phyloP scores from a whole-genome alignment of 2,329 filamentous ascomycete species.

The Botrytis porri region DNA sequence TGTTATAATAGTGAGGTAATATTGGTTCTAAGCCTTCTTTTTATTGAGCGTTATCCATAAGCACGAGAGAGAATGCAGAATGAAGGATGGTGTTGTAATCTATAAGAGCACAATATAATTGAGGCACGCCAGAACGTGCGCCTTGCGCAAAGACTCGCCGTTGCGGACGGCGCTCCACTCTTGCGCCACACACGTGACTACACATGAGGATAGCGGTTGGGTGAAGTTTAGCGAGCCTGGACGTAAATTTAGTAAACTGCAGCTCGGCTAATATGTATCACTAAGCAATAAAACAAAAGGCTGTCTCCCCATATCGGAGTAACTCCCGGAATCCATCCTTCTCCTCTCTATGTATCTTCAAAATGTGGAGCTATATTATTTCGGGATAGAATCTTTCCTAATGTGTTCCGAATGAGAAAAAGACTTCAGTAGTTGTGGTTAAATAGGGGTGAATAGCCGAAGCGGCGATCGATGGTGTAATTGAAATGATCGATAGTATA shows the following conservation, averaged over 20 bases:
- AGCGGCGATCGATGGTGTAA: background rate
- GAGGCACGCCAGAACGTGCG: background rate
- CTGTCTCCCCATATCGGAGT: background rate
- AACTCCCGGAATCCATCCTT: background rate
- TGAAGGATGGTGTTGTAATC: no score
- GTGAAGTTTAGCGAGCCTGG: background rate
- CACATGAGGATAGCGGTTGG: background rate
- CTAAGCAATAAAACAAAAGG: background rate
- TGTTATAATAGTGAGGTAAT: no score
- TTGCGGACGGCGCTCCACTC: background rate
- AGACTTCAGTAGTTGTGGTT: background rate
- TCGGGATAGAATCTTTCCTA: background rate
- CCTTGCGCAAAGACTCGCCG: background rate
- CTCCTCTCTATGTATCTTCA: background rate
- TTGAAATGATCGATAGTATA: background rate
- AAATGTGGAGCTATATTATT: background rate
- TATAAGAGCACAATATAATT: background rate
- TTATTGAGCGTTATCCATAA: no score
- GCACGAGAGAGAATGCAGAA: no score
- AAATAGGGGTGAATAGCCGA: background rate
- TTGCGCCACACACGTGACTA: background rate
- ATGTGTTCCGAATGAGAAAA: background rate
- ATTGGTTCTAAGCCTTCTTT: no score
- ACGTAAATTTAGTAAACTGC: background rate
- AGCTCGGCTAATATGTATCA: background rate